phyloP scores from a whole-genome alignment of 208 protist genomes.

The Trypanosoma mega region DNA sequence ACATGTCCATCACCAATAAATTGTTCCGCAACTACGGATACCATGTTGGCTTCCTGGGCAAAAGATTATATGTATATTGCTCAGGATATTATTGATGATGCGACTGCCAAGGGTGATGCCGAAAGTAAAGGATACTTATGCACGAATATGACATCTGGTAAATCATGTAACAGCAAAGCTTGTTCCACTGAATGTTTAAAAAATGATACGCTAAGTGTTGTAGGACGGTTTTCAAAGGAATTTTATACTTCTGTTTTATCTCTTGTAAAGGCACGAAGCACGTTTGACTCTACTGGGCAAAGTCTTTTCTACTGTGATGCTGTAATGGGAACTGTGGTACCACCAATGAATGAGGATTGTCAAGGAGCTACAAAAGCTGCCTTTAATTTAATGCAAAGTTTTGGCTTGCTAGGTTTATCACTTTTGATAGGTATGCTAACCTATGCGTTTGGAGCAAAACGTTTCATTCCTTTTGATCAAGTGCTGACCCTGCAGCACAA shows the following conservation, averaged over 20 bases:
- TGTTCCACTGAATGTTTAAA: conserved; percentile 8
- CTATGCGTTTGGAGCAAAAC: conserved; percentile 39
- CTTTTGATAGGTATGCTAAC: conserved; percentile 27
- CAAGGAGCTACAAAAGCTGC: conserved; percentile 1
- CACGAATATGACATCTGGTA: too few species aligned
- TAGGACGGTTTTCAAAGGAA: conserved; percentile 11
- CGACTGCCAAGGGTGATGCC: neutral
- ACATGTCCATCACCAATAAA: conserved; percentile 16
- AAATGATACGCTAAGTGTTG: conserved; percentile 7
- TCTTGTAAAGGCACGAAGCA: neutral
- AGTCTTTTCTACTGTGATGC: conserved; percentile 19
- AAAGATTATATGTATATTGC: neutral
- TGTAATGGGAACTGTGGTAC: conserved; percentile 21
- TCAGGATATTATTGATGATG: neutral
- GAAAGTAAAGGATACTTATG: conserved; percentile 15
- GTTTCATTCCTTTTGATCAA: conserved; percentile 46
- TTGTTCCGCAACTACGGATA: neutral
- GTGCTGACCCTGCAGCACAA: conserved; percentile 31
- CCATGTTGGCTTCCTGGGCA: conserved; percentile 11
- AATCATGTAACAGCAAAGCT: conserved; percentile 1
- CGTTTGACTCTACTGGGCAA: conserved; percentile 8
- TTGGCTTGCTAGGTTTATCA: conserved; percentile 28
- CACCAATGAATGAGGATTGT: conserved; percentile 27
- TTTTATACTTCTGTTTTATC: conserved; percentile 5
- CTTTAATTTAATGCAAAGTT: conserved; percentile 19